Evolutionary conservation across 345 rosid species (phyloP).

Genomic region (Leavenworthia alabamica): DNA sequence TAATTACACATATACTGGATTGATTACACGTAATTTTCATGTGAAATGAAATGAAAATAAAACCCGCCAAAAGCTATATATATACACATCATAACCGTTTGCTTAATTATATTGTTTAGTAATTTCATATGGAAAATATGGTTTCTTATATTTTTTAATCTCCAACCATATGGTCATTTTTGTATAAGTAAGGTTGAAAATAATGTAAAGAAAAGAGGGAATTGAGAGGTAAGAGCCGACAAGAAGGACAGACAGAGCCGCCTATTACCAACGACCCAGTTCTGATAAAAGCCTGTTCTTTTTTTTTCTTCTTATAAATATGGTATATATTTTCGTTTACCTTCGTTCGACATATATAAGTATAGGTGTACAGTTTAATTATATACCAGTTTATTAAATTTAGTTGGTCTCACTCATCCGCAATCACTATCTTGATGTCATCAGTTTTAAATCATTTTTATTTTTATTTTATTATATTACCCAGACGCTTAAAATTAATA

Average conservation of each 20-base stretch:
- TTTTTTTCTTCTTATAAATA: background rate
- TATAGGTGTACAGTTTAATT: too few species aligned
- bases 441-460: background rate
- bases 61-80: too few species aligned
- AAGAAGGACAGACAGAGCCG: conserved; percentile 58
- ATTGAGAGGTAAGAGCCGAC: conserved; percentile 34
- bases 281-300: conserved; percentile 41
- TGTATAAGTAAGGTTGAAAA: background rate
- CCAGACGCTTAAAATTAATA: background rate
- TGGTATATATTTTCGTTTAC: background rate
- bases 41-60: too few species aligned
- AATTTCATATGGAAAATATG: too few species aligned
- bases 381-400: background rate
- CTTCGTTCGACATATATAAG: background rate
- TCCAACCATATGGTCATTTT: too few species aligned
- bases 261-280: conserved; percentile 41
- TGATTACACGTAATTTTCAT: too few species aligned
- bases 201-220: background rate
- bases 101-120: too few species aligned
- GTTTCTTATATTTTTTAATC: too few species aligned
- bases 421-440: conserved; percentile 19
- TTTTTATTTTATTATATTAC: background rate
- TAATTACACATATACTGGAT: too few species aligned
- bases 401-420: background rate
- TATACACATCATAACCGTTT: too few species aligned